Percentiles rank a stretch among this genome's conserved stretches.
phyloP scores from a whole-genome alignment of 306 rosid genomes.

The Purshia tridentata region DNA sequence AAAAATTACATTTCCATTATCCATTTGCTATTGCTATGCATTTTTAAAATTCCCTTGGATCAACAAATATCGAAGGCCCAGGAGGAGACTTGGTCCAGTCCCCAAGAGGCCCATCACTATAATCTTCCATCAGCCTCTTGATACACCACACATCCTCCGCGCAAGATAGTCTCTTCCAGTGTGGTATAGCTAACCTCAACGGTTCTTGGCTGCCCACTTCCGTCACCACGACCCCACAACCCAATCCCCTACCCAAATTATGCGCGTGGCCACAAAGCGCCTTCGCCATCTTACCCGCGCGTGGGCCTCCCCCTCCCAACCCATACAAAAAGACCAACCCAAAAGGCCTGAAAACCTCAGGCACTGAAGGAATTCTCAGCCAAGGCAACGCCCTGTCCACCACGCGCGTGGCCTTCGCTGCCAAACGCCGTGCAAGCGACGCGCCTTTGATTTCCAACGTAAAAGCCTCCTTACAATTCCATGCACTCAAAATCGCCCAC shows the following conservation, averaged over 20 bases:
- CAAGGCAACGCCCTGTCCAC: conserved; percentile 65
- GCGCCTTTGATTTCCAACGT: conserved; percentile 60
- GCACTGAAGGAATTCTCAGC: conserved; percentile 58
- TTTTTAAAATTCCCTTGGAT: conserved; percentile 60
- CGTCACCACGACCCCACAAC: conserved; percentile 67
- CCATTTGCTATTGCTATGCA: background rate
- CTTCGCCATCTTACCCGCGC: conserved; percentile 39
- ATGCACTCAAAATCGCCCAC: conserved; percentile 68
- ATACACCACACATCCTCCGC: conserved; percentile 74
- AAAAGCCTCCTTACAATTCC: conserved; percentile 70
- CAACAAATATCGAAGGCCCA: conserved; percentile 70
- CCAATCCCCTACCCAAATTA: conserved; percentile 51
- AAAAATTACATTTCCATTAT: no score
- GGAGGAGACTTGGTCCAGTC: conserved; percentile 75
- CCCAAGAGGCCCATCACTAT: conserved; percentile 65
- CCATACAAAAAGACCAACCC: conserved; percentile 71
- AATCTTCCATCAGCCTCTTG: conserved; percentile 60
- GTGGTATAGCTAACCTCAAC: conserved; percentile 52
- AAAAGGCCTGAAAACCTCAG: conserved; percentile 65
- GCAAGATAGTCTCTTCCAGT: conserved; percentile 71
- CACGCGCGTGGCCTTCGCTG: conserved; percentile 42
- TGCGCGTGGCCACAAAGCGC: conserved; percentile 59
- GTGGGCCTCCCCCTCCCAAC: conserved; percentile 61
- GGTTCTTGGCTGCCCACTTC: conserved; percentile 65
- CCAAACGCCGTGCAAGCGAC: conserved; percentile 37